These are phyloP conservation scores for Suillus subalutaceus DNA, from an alignment of 768 basidiomycete species.

Conservation along the genomic window DNA sequence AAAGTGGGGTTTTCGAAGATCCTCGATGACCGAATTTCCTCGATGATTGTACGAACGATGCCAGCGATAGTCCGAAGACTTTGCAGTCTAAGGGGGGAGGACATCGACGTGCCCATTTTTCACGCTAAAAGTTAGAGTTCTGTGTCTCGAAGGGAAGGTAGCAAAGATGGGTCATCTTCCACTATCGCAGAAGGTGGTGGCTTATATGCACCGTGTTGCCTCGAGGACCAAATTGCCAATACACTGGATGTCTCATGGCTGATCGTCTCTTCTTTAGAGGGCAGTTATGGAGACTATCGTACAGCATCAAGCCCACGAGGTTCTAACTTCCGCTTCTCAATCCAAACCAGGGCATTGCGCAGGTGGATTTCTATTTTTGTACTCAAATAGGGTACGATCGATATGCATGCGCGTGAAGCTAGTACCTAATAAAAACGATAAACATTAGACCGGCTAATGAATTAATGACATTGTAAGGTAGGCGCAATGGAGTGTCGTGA, in stretches of 20 bases:
- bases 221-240: slow-evolving; percentile 1
- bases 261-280: slow-evolving; percentile 6
- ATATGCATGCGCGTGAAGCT: background rate
- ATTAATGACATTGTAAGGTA: background rate
- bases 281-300: slow-evolving; percentile 2
- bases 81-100: background rate
- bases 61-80: background rate
- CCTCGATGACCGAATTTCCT: background rate
- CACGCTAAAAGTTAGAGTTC: background rate
- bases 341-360: background rate
- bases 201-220: background rate
- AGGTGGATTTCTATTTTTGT: background rate
- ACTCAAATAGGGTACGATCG: background rate
- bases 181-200: background rate
- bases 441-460: background rate
- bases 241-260: slow-evolving; percentile 2
- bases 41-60: background rate
- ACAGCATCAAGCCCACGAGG: background rate
- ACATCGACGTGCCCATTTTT: slow-evolving; percentile 4
- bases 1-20: slow-evolving; percentile 7
- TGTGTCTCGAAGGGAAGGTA: background rate
- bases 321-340: background rate
- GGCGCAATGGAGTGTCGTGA: background rate
- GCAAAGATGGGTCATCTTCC: background rate
- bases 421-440: background rate